Evolutionary conservation across 768 basidiomycete species (phyloP).

Genomic region (Myochromella boudieri): DNA sequence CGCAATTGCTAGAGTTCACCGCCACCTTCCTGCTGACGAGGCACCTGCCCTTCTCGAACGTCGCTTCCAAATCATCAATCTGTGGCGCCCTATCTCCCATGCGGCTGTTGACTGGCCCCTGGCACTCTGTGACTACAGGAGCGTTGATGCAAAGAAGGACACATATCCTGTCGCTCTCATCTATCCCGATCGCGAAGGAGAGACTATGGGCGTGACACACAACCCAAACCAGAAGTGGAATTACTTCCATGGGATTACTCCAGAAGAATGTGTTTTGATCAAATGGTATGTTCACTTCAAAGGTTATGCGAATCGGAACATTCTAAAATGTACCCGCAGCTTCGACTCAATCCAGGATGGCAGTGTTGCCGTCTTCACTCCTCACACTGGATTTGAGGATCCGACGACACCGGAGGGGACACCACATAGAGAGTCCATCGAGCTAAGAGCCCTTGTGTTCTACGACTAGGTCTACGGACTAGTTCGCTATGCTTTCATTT

Average conservation of each 20-base stretch:
- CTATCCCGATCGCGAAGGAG: constrained; percentile 51
- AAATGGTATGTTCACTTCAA: constrained; percentile 42
- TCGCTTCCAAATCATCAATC: constrained; percentile 59
- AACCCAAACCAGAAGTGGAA: constrained; percentile 52
- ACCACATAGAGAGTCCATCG: constrained; percentile 49
- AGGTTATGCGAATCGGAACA: not conserved
- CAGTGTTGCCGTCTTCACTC: constrained; percentile 45
- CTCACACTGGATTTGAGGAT: constrained; percentile 53
- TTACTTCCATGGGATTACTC: constrained; percentile 44
- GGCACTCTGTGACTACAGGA: constrained; percentile 50
- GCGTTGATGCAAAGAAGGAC: constrained; percentile 40
- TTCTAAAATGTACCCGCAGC: constrained; percentile 18
- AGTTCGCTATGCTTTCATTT: too few relatives aligned
- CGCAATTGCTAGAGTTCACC: constrained; percentile 44
- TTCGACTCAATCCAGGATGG: constrained; percentile 41
- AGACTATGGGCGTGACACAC: constrained; percentile 47
- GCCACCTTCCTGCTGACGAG: constrained; percentile 48
- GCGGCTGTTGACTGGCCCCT: constrained; percentile 52
- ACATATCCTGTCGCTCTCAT: constrained; percentile 43
- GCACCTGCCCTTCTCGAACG: constrained; percentile 40
- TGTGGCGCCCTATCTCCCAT: constrained; percentile 56
- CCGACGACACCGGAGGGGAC: constrained; percentile 42
- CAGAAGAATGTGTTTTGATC: constrained; percentile 50
- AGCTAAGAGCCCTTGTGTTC: constrained; percentile 53
- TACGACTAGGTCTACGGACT: too few relatives aligned